A percentile compares a stretch with the other conserved stretches of the same genome.
phyloP scores from a whole-genome alignment of 306 rosid genomes.

The Vicia sativa region DNA sequence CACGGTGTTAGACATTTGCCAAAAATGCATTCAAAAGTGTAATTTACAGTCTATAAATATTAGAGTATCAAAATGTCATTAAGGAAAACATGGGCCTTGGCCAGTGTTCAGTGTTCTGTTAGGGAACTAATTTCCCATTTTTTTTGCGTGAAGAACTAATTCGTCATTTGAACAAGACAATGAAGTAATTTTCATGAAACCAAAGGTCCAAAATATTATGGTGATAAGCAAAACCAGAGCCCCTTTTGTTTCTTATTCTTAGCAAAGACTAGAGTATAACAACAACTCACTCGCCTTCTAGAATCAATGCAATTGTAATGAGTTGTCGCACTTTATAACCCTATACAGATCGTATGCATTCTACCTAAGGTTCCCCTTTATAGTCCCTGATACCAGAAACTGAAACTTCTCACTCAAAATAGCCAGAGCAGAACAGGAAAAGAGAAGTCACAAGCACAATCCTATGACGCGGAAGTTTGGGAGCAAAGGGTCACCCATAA shows the following conservation, averaged over 20 bases:
- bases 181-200: too few species aligned
- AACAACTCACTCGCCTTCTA: not conserved
- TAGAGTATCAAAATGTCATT: not conserved
- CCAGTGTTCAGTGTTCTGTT: too few species aligned
- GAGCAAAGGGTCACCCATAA: not conserved
- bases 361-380: not conserved
- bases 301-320: slow-evolving; percentile 7
- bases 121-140: too few species aligned
- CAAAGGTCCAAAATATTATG: too few species aligned
- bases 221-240: too few species aligned
- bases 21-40: slow-evolving; percentile 9
- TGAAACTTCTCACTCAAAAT: slow-evolving; percentile 20
- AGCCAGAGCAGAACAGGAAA: not conserved
- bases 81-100: too few species aligned
- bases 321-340: slow-evolving; percentile 10
- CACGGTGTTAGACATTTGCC: not conserved
- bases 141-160: too few species aligned
- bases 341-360: not conserved
- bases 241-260: too few species aligned
- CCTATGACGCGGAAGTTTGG: slow-evolving; percentile 1
- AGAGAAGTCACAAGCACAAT: slow-evolving; percentile 28
- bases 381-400: slow-evolving; percentile 3
- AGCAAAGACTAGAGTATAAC: too few species aligned
- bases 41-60: not conserved
- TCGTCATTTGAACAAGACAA: too few species aligned